Conservation (phyloP, 202 grass and related monocot genomes). For the Musa balbisiana region DNA sequence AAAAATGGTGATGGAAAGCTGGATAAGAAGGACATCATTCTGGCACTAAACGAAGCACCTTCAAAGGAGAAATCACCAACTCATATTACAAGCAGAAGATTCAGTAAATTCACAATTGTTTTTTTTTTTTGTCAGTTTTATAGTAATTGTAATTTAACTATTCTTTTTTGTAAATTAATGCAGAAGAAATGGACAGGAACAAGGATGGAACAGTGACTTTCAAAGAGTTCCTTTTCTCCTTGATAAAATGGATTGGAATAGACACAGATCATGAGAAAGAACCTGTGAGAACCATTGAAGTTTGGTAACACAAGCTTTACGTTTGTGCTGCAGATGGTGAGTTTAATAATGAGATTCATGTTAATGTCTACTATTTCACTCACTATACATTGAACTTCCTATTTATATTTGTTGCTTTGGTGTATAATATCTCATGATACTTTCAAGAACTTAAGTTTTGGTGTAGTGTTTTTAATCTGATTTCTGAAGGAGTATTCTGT, state of each 20-base stretch:
- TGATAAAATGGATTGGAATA: constrained; percentile 55
- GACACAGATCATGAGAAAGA: constrained; percentile 38
- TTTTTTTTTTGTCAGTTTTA: neutral
- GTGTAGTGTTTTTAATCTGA: no score
- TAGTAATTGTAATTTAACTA: neutral
- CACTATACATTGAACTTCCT: no score
- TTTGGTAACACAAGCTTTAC: neutral
- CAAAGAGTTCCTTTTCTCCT: constrained; percentile 60
- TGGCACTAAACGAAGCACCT: constrained; percentile 47
- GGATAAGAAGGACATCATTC: constrained; percentile 38
- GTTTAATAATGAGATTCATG: neutral
- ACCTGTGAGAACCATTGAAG: neutral
- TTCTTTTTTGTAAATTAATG: constrained; percentile 10
- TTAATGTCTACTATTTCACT: neutral
- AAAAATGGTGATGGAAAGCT: constrained; percentile 54
- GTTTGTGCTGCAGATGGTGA: neutral
- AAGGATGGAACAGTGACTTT: constrained; percentile 57
- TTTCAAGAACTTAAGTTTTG: no score
- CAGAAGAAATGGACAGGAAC: constrained; percentile 80
- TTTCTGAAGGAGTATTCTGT: no score
- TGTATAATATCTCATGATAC: no score
- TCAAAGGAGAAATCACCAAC: constrained; percentile 49
- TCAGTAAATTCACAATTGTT: constrained; percentile 32
- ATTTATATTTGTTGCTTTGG: no score
- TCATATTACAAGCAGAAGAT: constrained; percentile 39